Conservation (phyloP, 139 green algal genomes). For the Chlorella sp. region DNA sequence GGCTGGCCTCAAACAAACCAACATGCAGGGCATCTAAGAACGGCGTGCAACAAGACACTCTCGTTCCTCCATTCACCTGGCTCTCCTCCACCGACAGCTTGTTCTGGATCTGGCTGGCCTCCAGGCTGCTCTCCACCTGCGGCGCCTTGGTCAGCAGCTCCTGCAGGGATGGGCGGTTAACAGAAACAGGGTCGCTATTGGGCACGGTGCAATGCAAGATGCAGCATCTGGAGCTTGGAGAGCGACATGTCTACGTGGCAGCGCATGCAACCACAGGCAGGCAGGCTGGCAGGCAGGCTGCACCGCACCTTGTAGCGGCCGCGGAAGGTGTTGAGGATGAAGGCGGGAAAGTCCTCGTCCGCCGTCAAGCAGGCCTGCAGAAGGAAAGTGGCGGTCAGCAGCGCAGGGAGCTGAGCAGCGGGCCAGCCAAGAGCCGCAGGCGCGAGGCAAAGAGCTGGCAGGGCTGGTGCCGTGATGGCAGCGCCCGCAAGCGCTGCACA, state of each 20-base stretch:
- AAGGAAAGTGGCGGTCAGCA: not conserved
- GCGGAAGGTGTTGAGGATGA: slow-evolving; percentile 53
- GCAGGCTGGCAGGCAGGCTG: too few species aligned
- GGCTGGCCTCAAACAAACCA: slow-evolving; percentile 39
- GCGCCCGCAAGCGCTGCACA: too few species aligned
- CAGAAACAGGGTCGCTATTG: not conserved
- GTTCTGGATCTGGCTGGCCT: slow-evolving; percentile 41
- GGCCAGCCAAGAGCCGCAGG: too few species aligned
- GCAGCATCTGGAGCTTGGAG: too few species aligned
- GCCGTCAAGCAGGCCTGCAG: slow-evolving; percentile 17
- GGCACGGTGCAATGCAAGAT: not conserved
- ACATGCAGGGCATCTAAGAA: too few species aligned
- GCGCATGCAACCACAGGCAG: too few species aligned
- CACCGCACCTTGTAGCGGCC: slow-evolving; percentile 51
- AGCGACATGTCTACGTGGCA: too few species aligned
- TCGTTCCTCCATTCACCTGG: slow-evolving; percentile 36
- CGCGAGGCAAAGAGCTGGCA: too few species aligned
- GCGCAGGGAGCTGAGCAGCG: too few species aligned
- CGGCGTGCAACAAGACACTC: too few species aligned
- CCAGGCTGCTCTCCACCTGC: slow-evolving; percentile 45
- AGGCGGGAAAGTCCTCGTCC: slow-evolving; percentile 46
- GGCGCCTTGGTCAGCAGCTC: slow-evolving; percentile 60
- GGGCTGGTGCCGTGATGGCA: too few species aligned
- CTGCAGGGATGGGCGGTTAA: not conserved
- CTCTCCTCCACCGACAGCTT: slow-evolving; percentile 55